Evolutionary conservation across 306 rosid genomes (phyloP).

Genomic region (Casuarina equisetifolia): DNA sequence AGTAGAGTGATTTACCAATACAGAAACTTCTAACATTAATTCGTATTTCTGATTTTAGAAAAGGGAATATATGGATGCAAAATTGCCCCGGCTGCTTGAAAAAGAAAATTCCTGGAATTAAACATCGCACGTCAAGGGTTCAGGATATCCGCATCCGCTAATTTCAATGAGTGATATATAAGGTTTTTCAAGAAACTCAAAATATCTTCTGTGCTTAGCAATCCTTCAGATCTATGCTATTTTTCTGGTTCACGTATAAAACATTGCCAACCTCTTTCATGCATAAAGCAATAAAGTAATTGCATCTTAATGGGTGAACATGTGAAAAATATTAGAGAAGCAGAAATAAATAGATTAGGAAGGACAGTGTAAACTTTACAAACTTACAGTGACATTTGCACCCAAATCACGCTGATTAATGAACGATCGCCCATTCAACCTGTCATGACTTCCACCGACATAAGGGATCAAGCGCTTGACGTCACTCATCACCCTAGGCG

Average conservation of each 20-base stretch:
- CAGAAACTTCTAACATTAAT: not conserved
- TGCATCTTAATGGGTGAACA: constrained; percentile 6
- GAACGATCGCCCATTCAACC: constrained; percentile 81
- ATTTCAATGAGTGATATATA: not conserved
- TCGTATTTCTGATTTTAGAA: not conserved
- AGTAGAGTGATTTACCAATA: not conserved
- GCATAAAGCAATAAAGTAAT: constrained; percentile 14
- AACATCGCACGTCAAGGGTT: not conserved
- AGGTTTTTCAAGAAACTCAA: not conserved
- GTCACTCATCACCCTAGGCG: constrained; percentile 65
- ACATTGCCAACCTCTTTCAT: constrained; percentile 10
- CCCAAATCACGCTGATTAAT: constrained; percentile 62
- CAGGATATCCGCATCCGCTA: not conserved
- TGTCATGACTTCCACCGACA: constrained; percentile 79
- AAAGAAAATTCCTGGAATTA: not conserved
- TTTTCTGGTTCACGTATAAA: constrained; percentile 8
- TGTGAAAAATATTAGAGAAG: constrained; percentile 24
- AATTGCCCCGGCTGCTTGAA: not conserved
- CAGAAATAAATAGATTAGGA: constrained; percentile 8
- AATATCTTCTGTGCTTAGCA: not conserved
- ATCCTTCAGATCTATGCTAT: constrained; percentile 13
- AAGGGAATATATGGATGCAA: not conserved
- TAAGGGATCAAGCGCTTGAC: constrained; percentile 74
- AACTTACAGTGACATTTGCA: constrained; percentile 92
- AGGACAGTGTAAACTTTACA: constrained; percentile 12